These are phyloP conservation scores for Picochlorum sp. DNA, from an alignment of 139 green algal species.

Conservation along the genomic window DNA sequence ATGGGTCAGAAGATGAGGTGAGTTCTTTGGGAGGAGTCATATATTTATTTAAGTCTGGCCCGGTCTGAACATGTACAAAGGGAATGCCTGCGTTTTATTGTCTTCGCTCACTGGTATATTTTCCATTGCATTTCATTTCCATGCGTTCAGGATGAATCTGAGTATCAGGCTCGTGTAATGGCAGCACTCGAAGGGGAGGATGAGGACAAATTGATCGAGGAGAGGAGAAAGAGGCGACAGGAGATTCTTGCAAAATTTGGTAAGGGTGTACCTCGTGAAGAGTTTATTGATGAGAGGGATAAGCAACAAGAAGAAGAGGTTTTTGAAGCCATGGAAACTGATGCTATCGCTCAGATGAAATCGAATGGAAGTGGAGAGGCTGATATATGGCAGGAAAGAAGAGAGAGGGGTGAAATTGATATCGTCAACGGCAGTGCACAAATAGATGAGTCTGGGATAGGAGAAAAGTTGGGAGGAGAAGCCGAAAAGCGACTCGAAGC, in stretches of 20 bases:
- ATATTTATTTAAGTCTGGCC: too few relatives aligned
- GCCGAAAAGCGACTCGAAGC: neutral
- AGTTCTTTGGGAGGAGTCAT: too few relatives aligned
- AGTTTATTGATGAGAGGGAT: neutral
- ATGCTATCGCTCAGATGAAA: too few relatives aligned
- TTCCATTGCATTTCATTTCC: too few relatives aligned
- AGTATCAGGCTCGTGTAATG: slow-evolving; percentile 17
- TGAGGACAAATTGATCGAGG: slow-evolving; percentile 51
- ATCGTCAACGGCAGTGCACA: too few relatives aligned
- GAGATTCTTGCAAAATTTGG: slow-evolving; percentile 53
- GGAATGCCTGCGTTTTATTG: too few relatives aligned
- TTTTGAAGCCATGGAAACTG: neutral
- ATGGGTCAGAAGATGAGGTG: neutral
- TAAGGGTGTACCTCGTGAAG: neutral
- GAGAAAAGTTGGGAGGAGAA: neutral
- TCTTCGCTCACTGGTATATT: too few relatives aligned
- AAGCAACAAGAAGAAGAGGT: neutral
- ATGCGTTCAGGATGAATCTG: slow-evolving; percentile 10
- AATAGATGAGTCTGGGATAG: too few relatives aligned
- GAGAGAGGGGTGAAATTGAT: too few relatives aligned
- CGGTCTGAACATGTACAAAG: too few relatives aligned
- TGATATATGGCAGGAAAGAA: too few relatives aligned
- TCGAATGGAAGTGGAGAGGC: too few relatives aligned
- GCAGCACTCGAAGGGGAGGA: slow-evolving; percentile 25
- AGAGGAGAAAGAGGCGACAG: slow-evolving; percentile 34